Conservation (phyloP, 2,329 filamentous ascomycete genomes). For the Cryphonectria nitschkei region DNA sequence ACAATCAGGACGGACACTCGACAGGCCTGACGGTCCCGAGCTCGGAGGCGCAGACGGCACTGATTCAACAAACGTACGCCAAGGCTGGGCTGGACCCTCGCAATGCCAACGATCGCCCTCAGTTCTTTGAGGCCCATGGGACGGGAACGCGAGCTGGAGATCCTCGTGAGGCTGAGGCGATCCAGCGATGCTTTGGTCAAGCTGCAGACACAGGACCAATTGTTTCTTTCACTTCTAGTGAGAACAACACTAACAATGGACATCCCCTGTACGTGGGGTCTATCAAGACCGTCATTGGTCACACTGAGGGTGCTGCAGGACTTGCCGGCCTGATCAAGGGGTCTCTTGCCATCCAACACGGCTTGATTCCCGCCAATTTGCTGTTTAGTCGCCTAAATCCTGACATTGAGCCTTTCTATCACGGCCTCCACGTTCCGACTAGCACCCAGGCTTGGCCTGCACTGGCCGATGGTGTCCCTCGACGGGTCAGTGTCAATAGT, state of each 20-base stretch:
- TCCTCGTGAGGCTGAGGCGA: conserved; percentile 42
- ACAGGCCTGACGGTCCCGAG: conserved; percentile 59
- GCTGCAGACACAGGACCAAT: background rate
- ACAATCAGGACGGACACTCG: conserved; percentile 55
- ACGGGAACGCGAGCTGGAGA: conserved; percentile 45
- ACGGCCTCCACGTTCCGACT: conserved; percentile 31
- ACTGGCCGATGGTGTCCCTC: conserved; percentile 21
- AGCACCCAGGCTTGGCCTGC: conserved; percentile 33
- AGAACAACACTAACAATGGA: background rate
- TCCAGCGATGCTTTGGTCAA: background rate
- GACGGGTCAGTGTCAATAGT: conserved; percentile 9
- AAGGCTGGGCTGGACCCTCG: conserved; percentile 44
- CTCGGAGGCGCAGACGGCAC: conserved; percentile 44
- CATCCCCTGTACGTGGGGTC: conserved; percentile 37
- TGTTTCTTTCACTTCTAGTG: background rate
- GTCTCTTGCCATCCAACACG: conserved; percentile 41
- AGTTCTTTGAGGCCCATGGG: conserved; percentile 53
- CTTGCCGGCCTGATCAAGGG: conserved; percentile 45
- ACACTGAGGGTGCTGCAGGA: conserved; percentile 47
- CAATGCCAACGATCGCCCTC: conserved; percentile 41
- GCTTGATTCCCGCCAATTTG: conserved; percentile 41
- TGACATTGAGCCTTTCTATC: conserved; percentile 37
- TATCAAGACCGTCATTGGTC: conserved; percentile 43
- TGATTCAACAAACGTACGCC: conserved; percentile 30
- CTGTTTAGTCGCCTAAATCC: conserved; percentile 42